phyloP scores from a whole-genome alignment of 495 filamentous ascomycete genomes.

The Annulohypoxylon bovei region DNA sequence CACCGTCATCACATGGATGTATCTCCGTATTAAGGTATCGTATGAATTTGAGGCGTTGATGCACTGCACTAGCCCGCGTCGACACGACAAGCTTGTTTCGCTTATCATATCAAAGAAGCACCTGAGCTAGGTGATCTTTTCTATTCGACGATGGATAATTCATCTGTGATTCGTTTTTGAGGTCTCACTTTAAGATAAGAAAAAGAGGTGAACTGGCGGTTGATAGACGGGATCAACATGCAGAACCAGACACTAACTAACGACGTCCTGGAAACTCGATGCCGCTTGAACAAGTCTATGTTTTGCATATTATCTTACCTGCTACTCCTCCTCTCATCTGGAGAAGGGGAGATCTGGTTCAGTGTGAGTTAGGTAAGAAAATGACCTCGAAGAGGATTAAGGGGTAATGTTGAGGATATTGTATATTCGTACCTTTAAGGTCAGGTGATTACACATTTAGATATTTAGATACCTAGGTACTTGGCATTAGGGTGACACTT shows the following conservation, averaged over 20 bases:
- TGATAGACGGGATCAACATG: conserved; percentile 35
- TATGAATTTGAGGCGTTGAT: conserved; percentile 7
- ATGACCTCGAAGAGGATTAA: neutral
- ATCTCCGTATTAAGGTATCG: neutral
- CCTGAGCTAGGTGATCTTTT: neutral
- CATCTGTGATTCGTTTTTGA: neutral
- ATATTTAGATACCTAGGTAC: neutral
- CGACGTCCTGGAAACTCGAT: conserved; percentile 9
- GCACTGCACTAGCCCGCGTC: conserved; percentile 11
- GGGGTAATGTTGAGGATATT: neutral
- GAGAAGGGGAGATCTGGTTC: conserved; percentile 20
- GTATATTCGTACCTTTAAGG: neutral
- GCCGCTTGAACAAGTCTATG: conserved; percentile 24
- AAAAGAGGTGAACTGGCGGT: conserved; percentile 19
- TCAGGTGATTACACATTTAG: conserved; percentile 9
- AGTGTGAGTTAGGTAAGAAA: neutral
- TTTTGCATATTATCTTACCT: conserved; percentile 33
- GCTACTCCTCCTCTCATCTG: neutral
- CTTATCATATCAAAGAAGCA: conserved; percentile 13
- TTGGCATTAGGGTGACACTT: neutral
- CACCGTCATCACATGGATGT: neutral
- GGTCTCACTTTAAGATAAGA: conserved; percentile 16
- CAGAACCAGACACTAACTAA: neutral
- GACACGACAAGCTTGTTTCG: conserved; percentile 10
- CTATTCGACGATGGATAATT: conserved; percentile 8